Evolutionary conservation across 257 asterid species (phyloP).

Genomic region (Paulownia fortunei): DNA sequence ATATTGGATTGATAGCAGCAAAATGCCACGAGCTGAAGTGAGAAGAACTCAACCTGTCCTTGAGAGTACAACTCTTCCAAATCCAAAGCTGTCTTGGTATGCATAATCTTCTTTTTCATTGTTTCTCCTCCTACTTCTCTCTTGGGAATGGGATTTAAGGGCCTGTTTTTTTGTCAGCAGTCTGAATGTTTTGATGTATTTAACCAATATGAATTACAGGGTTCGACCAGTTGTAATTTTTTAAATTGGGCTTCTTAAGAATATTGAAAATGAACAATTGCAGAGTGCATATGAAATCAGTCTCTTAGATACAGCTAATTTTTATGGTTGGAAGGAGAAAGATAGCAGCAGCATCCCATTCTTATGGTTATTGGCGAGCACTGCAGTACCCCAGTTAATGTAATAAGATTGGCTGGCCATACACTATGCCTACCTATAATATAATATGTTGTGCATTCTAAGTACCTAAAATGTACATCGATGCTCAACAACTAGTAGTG

Average conservation of each 20-base stretch:
- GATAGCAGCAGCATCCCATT: not conserved
- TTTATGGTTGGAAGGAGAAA: not conserved
- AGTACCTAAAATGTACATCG: not conserved
- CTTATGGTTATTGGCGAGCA: not conserved
- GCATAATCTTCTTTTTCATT: slow-evolving; percentile 22
- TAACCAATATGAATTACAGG: slow-evolving; percentile 12
- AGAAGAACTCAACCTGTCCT: slow-evolving; percentile 74
- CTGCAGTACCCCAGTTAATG: not conserved
- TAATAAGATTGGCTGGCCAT: not conserved
- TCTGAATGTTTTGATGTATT: not conserved
- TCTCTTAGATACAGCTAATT: not conserved
- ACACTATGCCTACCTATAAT: not conserved
- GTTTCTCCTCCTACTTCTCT: not conserved
- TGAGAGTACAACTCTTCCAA: slow-evolving; percentile 60
- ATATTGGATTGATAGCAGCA: slow-evolving; percentile 60
- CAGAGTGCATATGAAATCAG: not conserved
- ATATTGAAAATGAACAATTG: not conserved
- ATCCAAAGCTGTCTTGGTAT: slow-evolving; percentile 56
- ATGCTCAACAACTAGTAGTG: not conserved
- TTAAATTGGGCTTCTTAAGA: not conserved
- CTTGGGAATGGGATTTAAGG: not conserved
- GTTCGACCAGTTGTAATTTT: slow-evolving; percentile 24
- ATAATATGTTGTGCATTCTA: not conserved
- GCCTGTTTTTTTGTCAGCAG: not conserved
- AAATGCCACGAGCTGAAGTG: slow-evolving; percentile 71